phyloP scores from a whole-genome alignment of 768 basidiomycete species.

The Chalciporus piperatus region DNA sequence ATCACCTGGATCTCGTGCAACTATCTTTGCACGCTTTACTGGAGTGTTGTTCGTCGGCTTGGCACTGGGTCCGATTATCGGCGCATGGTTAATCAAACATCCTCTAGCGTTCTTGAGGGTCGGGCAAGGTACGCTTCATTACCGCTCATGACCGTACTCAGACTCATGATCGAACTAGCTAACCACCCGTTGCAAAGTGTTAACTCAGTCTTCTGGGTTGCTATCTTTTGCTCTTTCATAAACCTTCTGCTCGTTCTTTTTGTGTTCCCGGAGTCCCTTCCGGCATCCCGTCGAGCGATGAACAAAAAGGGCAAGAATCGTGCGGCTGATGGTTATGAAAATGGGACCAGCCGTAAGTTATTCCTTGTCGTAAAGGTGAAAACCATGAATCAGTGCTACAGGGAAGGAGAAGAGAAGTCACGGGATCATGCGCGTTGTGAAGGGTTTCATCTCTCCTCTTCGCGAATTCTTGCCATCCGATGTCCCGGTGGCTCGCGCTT shows the following conservation, averaged over 20 bases:
- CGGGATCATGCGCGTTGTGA: conserved; percentile 28
- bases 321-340: conserved; percentile 13
- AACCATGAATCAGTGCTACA: background rate
- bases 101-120: conserved; percentile 35
- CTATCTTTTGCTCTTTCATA: conserved; percentile 41
- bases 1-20: conserved; percentile 74
- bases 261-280: conserved; percentile 57
- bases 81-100: conserved; percentile 48
- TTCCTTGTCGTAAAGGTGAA: background rate
- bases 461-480: conserved; percentile 63
- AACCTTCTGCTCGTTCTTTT: conserved; percentile 60
- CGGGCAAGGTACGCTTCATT: conserved; percentile 18
- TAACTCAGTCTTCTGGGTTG: conserved; percentile 54
- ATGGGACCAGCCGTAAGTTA: conserved; percentile 10
- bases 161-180: conserved; percentile 13
- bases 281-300: conserved; percentile 24
- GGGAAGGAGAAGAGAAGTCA: conserved; percentile 7
- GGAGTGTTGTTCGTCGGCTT: conserved; percentile 79
- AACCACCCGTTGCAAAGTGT: conserved; percentile 38
- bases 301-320: conserved; percentile 32
- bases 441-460: conserved; percentile 60
- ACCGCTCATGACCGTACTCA: background rate
- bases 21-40: conserved; percentile 63
- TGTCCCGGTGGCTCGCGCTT: conserved; percentile 38
- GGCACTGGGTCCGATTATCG: conserved; percentile 73